A percentile compares a stretch with the other conserved stretches of the same genome.
These are phyloP conservation scores for Cornus suecica DNA, from an alignment of 148 eudicot genomes.

Conservation along the genomic window DNA sequence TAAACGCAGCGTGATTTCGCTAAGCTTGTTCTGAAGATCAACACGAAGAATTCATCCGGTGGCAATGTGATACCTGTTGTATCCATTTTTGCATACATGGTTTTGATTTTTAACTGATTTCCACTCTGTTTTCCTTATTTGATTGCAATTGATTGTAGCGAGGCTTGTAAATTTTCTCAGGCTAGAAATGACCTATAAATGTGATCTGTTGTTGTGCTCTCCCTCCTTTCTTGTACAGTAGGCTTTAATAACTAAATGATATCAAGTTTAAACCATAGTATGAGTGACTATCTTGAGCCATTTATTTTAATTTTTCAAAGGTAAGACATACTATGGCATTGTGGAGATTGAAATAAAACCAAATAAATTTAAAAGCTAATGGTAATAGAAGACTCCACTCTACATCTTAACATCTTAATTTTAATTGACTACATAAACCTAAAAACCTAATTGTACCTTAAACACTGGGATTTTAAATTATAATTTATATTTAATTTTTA, in stretches of 20 bases:
- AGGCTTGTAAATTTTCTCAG: background rate
- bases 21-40: slow-evolving; percentile 2
- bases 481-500: too few relatives aligned
- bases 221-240: background rate
- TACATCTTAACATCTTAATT: too few relatives aligned
- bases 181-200: background rate
- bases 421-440: too few relatives aligned
- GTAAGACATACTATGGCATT: too few relatives aligned
- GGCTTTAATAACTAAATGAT: background rate
- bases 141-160: background rate
- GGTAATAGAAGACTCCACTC: too few relatives aligned
- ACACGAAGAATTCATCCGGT: background rate
- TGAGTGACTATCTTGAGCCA: too few relatives aligned
- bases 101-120: background rate
- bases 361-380: too few relatives aligned
- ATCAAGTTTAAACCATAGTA: background rate
- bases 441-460: too few relatives aligned
- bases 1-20: slow-evolving; percentile 32
- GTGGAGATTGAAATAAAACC: too few relatives aligned
- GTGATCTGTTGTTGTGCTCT: slow-evolving; percentile 22
- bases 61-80: background rate
- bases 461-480: too few relatives aligned
- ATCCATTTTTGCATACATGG: background rate
- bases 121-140: background rate
- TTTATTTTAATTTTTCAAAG: too few relatives aligned